Conservation (phyloP, 2,329 filamentous ascomycete species). For the Cytospora chrysosperma region DNA sequence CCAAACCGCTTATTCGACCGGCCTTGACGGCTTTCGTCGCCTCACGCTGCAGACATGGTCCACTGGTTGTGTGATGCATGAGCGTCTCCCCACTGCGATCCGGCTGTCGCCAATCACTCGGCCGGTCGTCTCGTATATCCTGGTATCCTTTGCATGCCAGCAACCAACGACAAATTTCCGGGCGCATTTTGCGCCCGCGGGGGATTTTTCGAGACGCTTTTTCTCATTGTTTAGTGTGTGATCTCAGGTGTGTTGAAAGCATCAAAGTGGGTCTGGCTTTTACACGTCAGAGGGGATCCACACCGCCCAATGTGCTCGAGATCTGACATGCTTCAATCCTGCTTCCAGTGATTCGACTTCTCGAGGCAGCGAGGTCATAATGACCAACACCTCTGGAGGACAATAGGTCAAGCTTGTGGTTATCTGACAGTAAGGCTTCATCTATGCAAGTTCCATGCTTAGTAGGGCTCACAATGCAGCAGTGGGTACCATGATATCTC, state of each 20-base stretch:
- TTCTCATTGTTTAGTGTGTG: background rate
- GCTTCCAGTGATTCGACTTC: too few relatives aligned
- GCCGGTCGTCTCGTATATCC: background rate
- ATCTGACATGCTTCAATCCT: background rate
- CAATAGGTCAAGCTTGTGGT: background rate
- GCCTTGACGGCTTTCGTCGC: background rate
- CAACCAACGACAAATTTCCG: constrained; percentile 11
- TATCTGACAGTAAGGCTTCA: background rate
- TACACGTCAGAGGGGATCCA: background rate
- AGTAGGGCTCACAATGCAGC: background rate
- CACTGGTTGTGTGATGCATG: background rate
- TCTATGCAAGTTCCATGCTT: background rate
- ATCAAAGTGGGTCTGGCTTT: background rate
- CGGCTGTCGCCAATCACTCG: constrained; percentile 7
- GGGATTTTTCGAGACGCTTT: background rate
- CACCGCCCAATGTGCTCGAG: background rate
- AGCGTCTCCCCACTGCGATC: constrained; percentile 7
- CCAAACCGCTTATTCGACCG: constrained; percentile 1
- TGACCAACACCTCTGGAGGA: background rate
- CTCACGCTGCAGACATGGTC: constrained; percentile 3
- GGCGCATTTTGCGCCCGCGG: constrained; percentile 9
- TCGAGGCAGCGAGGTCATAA: background rate
- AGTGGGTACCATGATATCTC: background rate
- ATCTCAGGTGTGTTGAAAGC: background rate
- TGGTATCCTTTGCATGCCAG: constrained; percentile 9